Conservation (phyloP, 345 rosid genomes). For the Psidium friedrichsthalianum region DNA sequence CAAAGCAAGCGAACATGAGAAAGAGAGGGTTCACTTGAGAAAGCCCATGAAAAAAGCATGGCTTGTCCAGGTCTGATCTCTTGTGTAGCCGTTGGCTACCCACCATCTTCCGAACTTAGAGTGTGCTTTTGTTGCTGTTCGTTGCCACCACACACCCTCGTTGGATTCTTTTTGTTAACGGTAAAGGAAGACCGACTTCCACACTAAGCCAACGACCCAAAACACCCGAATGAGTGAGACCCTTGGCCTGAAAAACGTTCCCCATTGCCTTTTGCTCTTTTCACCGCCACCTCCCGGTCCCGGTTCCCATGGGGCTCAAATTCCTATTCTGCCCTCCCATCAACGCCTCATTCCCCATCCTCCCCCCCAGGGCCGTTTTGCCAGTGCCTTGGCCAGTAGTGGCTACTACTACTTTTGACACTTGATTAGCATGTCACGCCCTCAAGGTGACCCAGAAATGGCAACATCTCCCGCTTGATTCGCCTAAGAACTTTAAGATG, state of each 20-base stretch:
- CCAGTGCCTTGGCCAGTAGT: too few relatives aligned
- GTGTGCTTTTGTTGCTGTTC: not conserved
- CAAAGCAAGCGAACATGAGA: not conserved
- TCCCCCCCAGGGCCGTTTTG: too few relatives aligned
- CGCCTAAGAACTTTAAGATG: not conserved
- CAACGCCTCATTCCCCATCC: not conserved
- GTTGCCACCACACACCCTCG: not conserved
- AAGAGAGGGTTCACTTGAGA: not conserved
- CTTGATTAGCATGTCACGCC: not conserved
- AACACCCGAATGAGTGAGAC: conserved; percentile 35
- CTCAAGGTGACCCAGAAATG: not conserved
- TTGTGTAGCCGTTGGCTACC: conserved; percentile 24
- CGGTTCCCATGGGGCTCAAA: not conserved
- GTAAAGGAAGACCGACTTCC: conserved; percentile 28
- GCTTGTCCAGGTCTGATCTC: too few relatives aligned
- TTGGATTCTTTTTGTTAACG: conserved; percentile 58
- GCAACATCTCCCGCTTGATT: not conserved
- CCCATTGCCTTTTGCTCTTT: not conserved
- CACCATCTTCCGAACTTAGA: not conserved
- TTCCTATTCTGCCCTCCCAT: not conserved
- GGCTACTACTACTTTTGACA: not conserved
- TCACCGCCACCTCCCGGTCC: conserved; percentile 9
- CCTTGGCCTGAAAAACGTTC: conserved; percentile 14
- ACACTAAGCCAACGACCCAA: conserved; percentile 16
- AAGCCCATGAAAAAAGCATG: not conserved